These are phyloP conservation scores for Hypholoma sublateritium DNA, from an alignment of 768 basidiomycete species.

Conservation along the genomic window DNA sequence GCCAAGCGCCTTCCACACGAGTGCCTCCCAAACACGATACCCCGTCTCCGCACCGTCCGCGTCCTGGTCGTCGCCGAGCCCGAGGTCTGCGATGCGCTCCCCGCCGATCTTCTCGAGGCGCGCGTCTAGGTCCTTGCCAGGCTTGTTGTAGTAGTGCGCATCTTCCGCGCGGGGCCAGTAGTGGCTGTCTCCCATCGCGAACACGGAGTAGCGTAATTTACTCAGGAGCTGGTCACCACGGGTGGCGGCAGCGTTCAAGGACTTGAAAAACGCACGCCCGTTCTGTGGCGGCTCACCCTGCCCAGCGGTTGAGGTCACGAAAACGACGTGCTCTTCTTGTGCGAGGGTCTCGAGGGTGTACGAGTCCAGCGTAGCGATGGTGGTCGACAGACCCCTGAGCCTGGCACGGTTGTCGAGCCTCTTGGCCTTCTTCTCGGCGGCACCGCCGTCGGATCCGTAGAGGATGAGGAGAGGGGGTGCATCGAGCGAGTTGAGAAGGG, in stretches of 20 bases:
- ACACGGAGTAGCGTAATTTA: conserved; percentile 79
- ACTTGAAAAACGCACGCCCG: conserved; percentile 86
- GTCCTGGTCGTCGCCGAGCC: conserved; percentile 96
- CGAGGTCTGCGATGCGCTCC: conserved; percentile 69
- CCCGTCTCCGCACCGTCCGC: conserved; percentile 95
- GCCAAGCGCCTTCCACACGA: conserved; percentile 91
- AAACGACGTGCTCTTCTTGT: conserved; percentile 75
- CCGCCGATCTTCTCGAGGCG: conserved; percentile 80
- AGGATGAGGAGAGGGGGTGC: conserved; percentile 86
- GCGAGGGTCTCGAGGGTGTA: conserved; percentile 72
- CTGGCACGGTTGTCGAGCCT: conserved; percentile 80
- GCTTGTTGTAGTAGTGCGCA: conserved; percentile 98
- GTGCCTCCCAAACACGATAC: conserved; percentile 94
- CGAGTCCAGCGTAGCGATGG: conserved; percentile 79
- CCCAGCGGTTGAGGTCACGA: conserved; percentile 91
- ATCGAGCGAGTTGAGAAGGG: conserved; percentile 80
- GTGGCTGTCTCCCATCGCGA: conserved; percentile 96
- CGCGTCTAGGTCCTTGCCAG: conserved; percentile 85
- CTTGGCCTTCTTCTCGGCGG: conserved; percentile 96
- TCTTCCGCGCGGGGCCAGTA: conserved; percentile 99
- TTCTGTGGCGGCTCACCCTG: conserved; percentile 99
- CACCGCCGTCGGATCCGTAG: conserved; percentile 95
- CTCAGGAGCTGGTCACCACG: conserved; percentile 59
- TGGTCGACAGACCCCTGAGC: conserved; percentile 77
- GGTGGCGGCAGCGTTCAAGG: conserved; percentile 64